phyloP scores from a whole-genome alignment of 805 yeast genomes.

The Hanseniaspora valbyensis region DNA sequence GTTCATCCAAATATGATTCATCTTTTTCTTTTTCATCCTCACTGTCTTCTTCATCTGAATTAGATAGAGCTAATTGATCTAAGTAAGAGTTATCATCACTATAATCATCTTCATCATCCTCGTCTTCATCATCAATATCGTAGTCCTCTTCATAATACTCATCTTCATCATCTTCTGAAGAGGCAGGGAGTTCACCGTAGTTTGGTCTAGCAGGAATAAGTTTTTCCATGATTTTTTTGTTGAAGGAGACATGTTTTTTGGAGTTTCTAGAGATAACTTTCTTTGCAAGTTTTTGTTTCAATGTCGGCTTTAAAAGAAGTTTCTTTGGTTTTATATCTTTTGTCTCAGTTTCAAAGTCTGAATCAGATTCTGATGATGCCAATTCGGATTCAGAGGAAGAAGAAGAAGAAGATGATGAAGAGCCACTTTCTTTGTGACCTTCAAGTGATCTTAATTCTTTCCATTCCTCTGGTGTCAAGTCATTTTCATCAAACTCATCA shows the following conservation, averaged over 20 bases:
- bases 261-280: constrained; percentile 5
- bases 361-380: constrained; percentile 25
- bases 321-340: background rate
- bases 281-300: background rate
- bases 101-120: constrained; percentile 22
- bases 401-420: constrained; percentile 10
- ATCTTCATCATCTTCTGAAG: constrained; percentile 16
- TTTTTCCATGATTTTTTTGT: constrained; percentile 1
- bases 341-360: constrained; percentile 15
- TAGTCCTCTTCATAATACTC: constrained; percentile 13
- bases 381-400: constrained; percentile 25
- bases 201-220: constrained; percentile 11
- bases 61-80: background rate
- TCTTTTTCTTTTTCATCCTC: background rate
- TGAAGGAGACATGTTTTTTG: constrained; percentile 11
- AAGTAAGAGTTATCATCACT: constrained; percentile 15
- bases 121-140: constrained; percentile 25
- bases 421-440: constrained; percentile 21
- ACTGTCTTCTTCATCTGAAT: constrained; percentile 3
- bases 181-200: constrained; percentile 6
- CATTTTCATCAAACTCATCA: constrained; percentile 23
- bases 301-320: constrained; percentile 9
- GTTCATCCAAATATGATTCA: constrained; percentile 17
- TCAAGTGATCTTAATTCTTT: constrained; percentile 20
- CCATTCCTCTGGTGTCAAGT: constrained; percentile 20